Conservation (phyloP, 768 basidiomycete genomes). For the Termitomyces sp. region DNA sequence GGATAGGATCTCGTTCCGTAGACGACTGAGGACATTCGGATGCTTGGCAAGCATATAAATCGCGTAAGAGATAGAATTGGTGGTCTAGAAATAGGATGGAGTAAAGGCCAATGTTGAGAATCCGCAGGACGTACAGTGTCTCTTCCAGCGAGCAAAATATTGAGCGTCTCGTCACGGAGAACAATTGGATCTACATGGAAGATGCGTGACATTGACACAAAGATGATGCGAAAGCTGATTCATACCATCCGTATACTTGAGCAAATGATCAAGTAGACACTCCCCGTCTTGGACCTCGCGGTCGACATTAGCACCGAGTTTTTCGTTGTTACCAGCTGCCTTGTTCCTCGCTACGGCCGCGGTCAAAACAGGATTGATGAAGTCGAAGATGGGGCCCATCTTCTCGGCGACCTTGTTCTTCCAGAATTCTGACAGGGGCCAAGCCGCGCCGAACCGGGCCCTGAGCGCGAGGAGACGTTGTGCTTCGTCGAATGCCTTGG, state of each 20-base stretch:
- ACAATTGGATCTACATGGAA: slow-evolving; percentile 25
- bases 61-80: slow-evolving; percentile 36
- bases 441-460: slow-evolving; percentile 31
- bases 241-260: slow-evolving; percentile 48
- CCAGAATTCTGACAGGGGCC: slow-evolving; percentile 54
- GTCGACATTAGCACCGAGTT: slow-evolving; percentile 20
- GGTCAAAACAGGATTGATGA: slow-evolving; percentile 51
- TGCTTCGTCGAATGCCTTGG: slow-evolving; percentile 44
- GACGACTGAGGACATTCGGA: slow-evolving; percentile 33
- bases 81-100: slow-evolving; percentile 26
- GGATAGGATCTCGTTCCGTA: slow-evolving; percentile 39
- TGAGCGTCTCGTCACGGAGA: slow-evolving; percentile 50
- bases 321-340: slow-evolving; percentile 7
- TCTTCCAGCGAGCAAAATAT: slow-evolving; percentile 54
- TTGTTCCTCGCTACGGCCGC: slow-evolving; percentile 38
- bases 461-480: slow-evolving; percentile 37
- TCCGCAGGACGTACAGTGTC: slow-evolving; percentile 39
- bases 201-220: background rate
- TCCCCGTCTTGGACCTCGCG: slow-evolving; percentile 32
- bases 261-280: slow-evolving; percentile 46
- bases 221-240: slow-evolving; percentile 1
- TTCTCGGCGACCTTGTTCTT: slow-evolving; percentile 40
- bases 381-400: slow-evolving; percentile 45
- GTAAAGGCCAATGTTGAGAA: background rate
- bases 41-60: slow-evolving; percentile 43